These are phyloP conservation scores for Saccharomyces uvarum DNA, from an alignment of 1,139 yeast genomes.

Conservation along the genomic window DNA sequence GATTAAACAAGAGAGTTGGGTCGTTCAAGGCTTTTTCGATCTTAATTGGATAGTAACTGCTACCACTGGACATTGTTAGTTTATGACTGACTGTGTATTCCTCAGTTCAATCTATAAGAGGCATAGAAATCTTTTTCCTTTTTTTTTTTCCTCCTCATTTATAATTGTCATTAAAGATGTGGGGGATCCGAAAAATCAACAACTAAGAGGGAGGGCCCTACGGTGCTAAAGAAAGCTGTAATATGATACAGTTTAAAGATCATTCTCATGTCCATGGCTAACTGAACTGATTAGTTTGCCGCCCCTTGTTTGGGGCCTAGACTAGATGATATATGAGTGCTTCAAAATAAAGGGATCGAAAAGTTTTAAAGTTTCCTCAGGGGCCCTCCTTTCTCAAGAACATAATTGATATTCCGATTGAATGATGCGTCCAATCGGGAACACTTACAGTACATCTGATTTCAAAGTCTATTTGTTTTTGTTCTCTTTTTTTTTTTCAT, in stretches of 20 bases:
- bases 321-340: not conserved
- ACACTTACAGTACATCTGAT: not conserved
- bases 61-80: not conserved
- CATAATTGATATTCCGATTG: not conserved
- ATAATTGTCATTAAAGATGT: not conserved
- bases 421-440: not conserved
- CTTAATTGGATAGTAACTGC: conserved; percentile 11
- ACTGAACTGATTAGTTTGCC: not conserved
- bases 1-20: conserved; percentile 41
- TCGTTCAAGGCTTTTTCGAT: conserved; percentile 21
- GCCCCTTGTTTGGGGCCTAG: not conserved
- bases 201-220: not conserved
- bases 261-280: not conserved
- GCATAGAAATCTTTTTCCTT: not conserved
- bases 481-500: not conserved
- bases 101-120: not conserved
- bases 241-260: not conserved
- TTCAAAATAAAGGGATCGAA: not conserved
- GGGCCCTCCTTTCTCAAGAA: not conserved
- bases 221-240: not conserved
- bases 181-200: not conserved
- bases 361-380: not conserved
- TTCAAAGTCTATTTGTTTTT: not conserved
- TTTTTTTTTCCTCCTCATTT: not conserved
- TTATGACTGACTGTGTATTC: not conserved